Evolutionary conservation across 495 filamentous ascomycete species (phyloP).

Genomic region (Talaromyces proteolyticus): DNA sequence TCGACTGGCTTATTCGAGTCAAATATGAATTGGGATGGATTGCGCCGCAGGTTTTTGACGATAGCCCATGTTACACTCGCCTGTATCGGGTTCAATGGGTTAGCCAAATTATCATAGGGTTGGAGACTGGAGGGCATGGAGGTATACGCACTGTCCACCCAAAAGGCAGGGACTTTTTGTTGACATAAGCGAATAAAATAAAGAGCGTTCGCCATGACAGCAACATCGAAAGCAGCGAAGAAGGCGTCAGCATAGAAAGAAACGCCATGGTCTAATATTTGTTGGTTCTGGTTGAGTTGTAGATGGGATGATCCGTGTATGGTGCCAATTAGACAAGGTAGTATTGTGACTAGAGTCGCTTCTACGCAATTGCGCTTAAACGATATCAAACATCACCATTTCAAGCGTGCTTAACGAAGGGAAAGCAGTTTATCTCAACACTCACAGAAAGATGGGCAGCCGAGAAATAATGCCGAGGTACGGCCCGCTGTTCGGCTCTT

Average conservation of each 20-base stretch:
- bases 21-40: slow-evolving; percentile 31
- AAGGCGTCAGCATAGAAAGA: neutral
- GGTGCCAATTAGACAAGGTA: too few relatives aligned
- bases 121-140: neutral
- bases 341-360: too few relatives aligned
- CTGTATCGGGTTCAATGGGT: neutral
- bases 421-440: too few relatives aligned
- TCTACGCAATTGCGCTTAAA: too few relatives aligned
- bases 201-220: slow-evolving; percentile 47
- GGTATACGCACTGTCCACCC: slow-evolving; percentile 60
- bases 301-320: too few relatives aligned
- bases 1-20: slow-evolving; percentile 25
- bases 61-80: slow-evolving; percentile 25
- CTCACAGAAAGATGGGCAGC: too few relatives aligned
- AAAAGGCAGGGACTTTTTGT: slow-evolving; percentile 56
- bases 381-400: too few relatives aligned
- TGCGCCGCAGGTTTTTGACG: slow-evolving; percentile 41
- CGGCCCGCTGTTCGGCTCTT: too few relatives aligned
- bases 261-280: neutral
- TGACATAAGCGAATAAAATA: slow-evolving; percentile 48
- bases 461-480: too few relatives aligned
- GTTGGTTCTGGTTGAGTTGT: neutral
- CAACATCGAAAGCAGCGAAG: slow-evolving; percentile 14
- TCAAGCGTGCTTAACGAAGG: too few relatives aligned
- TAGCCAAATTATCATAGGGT: too few relatives aligned